These are phyloP conservation scores for Phlebiopsis flavidoalba DNA, from an alignment of 768 basidiomycete species.

Conservation along the genomic window DNA sequence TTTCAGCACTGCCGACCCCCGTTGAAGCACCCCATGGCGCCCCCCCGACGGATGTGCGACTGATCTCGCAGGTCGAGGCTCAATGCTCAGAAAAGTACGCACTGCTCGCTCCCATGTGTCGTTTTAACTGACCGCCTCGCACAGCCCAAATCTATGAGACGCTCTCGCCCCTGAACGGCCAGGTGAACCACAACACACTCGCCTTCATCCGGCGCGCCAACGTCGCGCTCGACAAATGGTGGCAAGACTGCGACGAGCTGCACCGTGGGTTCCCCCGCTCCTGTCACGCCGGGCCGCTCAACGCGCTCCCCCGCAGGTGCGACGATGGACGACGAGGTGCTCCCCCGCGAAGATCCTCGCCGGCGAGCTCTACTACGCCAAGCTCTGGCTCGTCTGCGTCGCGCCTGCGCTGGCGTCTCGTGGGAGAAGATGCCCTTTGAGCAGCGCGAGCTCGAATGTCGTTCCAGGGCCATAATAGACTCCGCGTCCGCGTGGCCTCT, in stretches of 20 bases:
- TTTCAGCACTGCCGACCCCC: constrained; percentile 76
- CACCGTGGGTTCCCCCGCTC: constrained; percentile 51
- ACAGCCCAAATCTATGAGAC: constrained; percentile 93
- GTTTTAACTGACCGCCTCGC: background rate
- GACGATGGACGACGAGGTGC: constrained; percentile 78
- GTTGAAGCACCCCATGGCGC: constrained; percentile 80
- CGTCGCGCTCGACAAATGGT: constrained; percentile 87
- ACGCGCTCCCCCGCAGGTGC: constrained; percentile 39
- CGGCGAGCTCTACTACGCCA: constrained; percentile 88
- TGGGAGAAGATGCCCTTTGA: constrained; percentile 98
- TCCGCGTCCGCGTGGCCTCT: constrained; percentile 82
- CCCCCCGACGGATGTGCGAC: constrained; percentile 84
- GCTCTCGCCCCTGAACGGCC: constrained; percentile 78
- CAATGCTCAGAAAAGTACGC: constrained; percentile 83
- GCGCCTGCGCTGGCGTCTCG: constrained; percentile 83
- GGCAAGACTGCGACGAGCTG: constrained; percentile 80
- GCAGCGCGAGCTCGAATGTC: constrained; percentile 91
- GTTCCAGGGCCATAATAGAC: constrained; percentile 93
- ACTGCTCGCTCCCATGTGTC: background rate
- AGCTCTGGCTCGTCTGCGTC: constrained; percentile 92
- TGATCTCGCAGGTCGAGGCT: constrained; percentile 87
- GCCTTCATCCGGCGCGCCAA: constrained; percentile 86
- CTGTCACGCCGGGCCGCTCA: background rate
- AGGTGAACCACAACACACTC: constrained; percentile 79
- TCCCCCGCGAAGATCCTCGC: constrained; percentile 84